Percentiles rank a stretch among this genome's conserved stretches.
Evolutionary conservation across 148 eudicot species (phyloP).

Genomic region (Rhododendron ovatum): DNA sequence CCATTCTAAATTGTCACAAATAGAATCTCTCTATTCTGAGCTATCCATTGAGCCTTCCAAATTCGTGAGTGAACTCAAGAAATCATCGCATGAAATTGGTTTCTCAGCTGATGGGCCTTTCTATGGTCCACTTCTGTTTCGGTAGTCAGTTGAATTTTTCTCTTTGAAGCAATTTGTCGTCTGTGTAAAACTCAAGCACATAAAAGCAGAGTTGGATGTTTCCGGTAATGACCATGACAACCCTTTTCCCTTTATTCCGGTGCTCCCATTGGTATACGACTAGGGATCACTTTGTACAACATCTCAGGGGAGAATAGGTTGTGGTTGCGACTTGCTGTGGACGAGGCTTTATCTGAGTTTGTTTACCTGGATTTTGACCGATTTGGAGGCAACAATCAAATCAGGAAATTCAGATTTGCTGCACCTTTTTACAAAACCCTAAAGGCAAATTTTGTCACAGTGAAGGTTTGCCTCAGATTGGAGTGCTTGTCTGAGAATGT

Average conservation of each 20-base stretch:
- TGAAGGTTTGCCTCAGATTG: slow-evolving; percentile 50
- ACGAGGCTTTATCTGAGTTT: slow-evolving; percentile 40
- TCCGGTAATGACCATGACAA: slow-evolving; percentile 36
- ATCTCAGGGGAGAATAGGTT: slow-evolving; percentile 40
- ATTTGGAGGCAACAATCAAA: slow-evolving; percentile 27
- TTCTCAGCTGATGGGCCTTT: slow-evolving; percentile 12
- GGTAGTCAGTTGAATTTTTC: slow-evolving; percentile 42
- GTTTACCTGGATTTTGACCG: slow-evolving; percentile 54
- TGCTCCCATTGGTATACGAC: slow-evolving; percentile 67
- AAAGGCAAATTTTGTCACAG: slow-evolving; percentile 38
- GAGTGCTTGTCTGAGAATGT: slow-evolving; percentile 52
- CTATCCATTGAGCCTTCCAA: slow-evolving; percentile 37
- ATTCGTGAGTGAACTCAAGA: slow-evolving; percentile 46
- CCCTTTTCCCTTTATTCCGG: slow-evolving; percentile 58
- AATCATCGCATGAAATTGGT: slow-evolving; percentile 22
- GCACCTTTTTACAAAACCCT: slow-evolving; percentile 70
- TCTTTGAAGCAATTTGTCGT: slow-evolving; percentile 38
- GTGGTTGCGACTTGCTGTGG: slow-evolving; percentile 53
- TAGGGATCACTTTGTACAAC: slow-evolving; percentile 57
- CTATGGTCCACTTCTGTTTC: slow-evolving; percentile 30
- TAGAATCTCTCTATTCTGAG: slow-evolving; percentile 32
- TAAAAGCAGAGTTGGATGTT: slow-evolving; percentile 49
- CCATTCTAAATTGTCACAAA: slow-evolving; percentile 22
- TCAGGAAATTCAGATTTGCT: slow-evolving; percentile 30
- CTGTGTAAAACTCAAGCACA: slow-evolving; percentile 38